These are phyloP conservation scores for Colletotrichum coccodes DNA, from an alignment of 2,329 filamentous ascomycete species.

Conservation along the genomic window DNA sequence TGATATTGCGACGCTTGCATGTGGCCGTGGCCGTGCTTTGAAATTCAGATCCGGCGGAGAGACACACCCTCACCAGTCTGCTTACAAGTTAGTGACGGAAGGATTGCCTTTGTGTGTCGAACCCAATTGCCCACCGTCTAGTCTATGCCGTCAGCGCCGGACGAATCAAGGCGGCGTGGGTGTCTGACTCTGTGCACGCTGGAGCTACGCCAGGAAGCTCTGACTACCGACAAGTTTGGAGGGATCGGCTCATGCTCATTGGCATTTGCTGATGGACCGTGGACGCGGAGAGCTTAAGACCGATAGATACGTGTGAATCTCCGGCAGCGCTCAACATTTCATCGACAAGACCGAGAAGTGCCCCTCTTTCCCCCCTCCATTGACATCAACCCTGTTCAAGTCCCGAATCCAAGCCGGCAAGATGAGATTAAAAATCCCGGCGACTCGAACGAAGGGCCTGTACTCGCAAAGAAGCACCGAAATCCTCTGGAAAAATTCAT, in stretches of 20 bases:
- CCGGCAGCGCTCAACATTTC: slow-evolving; percentile 26
- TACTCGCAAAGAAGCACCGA: not conserved
- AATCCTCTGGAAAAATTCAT: slow-evolving; percentile 22
- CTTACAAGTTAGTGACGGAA: slow-evolving; percentile 8
- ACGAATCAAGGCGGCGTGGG: slow-evolving; percentile 19
- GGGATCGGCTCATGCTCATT: not conserved
- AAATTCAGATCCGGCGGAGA: slow-evolving; percentile 1
- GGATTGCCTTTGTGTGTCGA: slow-evolving; percentile 4
- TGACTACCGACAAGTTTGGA: not conserved
- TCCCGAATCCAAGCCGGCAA: not conserved
- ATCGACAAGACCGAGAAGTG: slow-evolving; percentile 26
- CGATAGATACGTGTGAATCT: slow-evolving; percentile 28
- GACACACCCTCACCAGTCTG: not conserved
- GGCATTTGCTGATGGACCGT: slow-evolving; percentile 5
- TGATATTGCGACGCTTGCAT: slow-evolving; percentile 20
- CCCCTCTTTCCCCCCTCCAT: slow-evolving; percentile 28
- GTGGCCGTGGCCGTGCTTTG: not conserved
- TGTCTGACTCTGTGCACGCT: slow-evolving; percentile 31
- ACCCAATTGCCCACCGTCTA: slow-evolving; percentile 11
- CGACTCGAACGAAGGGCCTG: not conserved
- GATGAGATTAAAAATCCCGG: slow-evolving; percentile 2
- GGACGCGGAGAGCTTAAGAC: slow-evolving; percentile 22
- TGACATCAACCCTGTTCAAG: slow-evolving; percentile 34
- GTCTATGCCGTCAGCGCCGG: slow-evolving; percentile 27
- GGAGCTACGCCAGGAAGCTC: slow-evolving; percentile 28